Conservation (phyloP, 257 asterid species). For the Solanum peruvianum region DNA sequence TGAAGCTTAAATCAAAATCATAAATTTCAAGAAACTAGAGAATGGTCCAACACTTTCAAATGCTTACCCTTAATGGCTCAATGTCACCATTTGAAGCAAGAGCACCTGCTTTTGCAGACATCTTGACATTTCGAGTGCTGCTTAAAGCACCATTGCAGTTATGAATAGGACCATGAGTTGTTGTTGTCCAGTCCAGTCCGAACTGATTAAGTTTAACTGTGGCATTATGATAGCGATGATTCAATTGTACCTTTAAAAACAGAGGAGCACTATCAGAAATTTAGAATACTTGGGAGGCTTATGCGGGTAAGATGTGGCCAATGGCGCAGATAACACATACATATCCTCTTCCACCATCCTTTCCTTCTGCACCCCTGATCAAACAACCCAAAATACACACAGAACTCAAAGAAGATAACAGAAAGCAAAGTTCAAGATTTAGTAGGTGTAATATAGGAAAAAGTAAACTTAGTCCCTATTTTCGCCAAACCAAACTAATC, state of each 20-base stretch:
- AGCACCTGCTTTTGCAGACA: conserved; percentile 13
- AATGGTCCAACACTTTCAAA: neutral
- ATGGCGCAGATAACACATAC: conserved; percentile 70
- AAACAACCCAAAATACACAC: conserved; percentile 12
- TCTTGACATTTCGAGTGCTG: conserved; percentile 10
- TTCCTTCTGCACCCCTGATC: conserved; percentile 89
- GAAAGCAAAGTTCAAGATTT: neutral
- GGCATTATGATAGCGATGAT: conserved; percentile 32
- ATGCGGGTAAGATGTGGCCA: conserved; percentile 71
- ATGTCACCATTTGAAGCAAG: conserved; percentile 15
- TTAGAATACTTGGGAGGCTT: conserved; percentile 80
- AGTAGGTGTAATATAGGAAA: neutral
- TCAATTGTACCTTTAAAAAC: conserved; percentile 61
- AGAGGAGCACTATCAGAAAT: conserved; percentile 68
- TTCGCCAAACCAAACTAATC: neutral
- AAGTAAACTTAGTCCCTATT: neutral
- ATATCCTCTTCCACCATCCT: conserved; percentile 92
- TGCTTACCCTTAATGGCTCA: conserved; percentile 48
- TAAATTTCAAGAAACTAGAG: neutral
- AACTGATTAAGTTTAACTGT: conserved; percentile 83
- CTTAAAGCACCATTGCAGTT: conserved; percentile 17
- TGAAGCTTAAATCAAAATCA: neutral
- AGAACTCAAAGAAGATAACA: neutral
- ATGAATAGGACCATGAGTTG: conserved; percentile 59
- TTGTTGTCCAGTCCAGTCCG: conserved; percentile 80